Evolutionary conservation across 2,329 filamentous ascomycete genomes (phyloP).

Genomic region (Myriosclerotinia duriaeana): DNA sequence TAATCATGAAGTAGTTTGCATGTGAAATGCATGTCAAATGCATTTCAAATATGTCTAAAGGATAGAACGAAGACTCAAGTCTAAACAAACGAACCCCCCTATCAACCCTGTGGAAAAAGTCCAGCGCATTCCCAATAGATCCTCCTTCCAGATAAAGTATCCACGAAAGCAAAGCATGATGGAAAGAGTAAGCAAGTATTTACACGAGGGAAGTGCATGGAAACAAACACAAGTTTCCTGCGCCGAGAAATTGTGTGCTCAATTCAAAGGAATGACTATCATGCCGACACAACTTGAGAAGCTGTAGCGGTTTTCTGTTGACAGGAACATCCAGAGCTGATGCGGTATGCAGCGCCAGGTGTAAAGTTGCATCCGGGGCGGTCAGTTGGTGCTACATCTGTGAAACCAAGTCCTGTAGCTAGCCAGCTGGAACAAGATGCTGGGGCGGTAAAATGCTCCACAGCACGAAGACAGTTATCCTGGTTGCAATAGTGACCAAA

Average conservation of each 20-base stretch:
- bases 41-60: neutral
- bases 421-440: conserved; percentile 6
- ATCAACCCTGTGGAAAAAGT: neutral
- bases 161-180: neutral
- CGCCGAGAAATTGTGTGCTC: too few species aligned
- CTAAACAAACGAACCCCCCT: neutral
- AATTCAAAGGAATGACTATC: too few species aligned
- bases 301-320: neutral
- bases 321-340: conserved; percentile 14
- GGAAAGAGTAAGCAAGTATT: neutral
- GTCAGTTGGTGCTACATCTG: neutral
- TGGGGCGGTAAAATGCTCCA: neutral
- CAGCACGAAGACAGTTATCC: neutral
- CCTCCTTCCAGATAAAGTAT: neutral
- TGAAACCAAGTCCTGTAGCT: neutral
- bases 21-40: neutral
- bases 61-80: neutral
- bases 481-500: neutral
- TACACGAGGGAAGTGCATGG: neutral
- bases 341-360: neutral
- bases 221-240: too few species aligned
- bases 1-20: neutral
- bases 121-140: neutral
- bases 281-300: neutral
- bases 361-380: neutral